A percentile compares a stretch with the other conserved stretches of the same genome.
phyloP scores from a whole-genome alignment of 306 rosid species.

The Cicer pinnatifidum region DNA sequence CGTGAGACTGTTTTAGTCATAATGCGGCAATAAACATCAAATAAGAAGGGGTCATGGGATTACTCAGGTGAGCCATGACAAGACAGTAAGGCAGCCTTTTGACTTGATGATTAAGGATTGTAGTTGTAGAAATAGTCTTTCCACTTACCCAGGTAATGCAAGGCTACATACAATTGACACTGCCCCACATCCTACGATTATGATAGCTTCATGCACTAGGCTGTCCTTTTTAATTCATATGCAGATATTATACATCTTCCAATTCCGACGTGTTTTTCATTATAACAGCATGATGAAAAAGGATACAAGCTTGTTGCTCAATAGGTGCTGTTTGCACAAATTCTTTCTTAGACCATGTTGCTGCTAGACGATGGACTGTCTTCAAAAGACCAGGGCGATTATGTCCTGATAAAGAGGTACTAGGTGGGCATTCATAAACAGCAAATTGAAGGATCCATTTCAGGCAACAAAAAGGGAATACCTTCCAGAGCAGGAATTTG shows the following conservation, averaged over 20 bases:
- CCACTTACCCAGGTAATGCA: constrained; percentile 20
- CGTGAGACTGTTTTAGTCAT: constrained; percentile 7
- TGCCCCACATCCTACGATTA: constrained; percentile 28
- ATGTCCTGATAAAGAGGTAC: constrained; percentile 52
- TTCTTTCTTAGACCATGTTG: constrained; percentile 84
- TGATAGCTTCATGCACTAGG: constrained; percentile 15
- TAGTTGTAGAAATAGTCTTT: constrained; percentile 11
- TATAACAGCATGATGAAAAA: constrained; percentile 43
- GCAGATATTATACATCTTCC: neutral
- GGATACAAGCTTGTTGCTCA: constrained; percentile 98
- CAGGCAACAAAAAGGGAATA: constrained; percentile 84
- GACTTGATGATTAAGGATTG: constrained; percentile 15
- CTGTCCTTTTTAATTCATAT: constrained; percentile 34
- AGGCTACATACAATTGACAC: constrained; percentile 22
- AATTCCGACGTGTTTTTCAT: constrained; percentile 22
- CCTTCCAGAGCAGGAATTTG: constrained; percentile 87
- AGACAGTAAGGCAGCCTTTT: constrained; percentile 2
- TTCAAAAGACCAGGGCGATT: constrained; percentile 52
- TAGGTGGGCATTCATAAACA: constrained; percentile 74
- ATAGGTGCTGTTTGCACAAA: constrained; percentile 83
- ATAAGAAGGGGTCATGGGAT: constrained; percentile 7
- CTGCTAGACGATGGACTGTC: constrained; percentile 61
- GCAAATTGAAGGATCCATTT: constrained; percentile 92
- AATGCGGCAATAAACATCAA: constrained; percentile 34
- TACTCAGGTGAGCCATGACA: constrained; percentile 3